Percentiles rank a stretch among this genome's conserved stretches.
These are phyloP conservation scores for Eustoma russellianum DNA, from an alignment of 257 asterid species.

Conservation along the genomic window DNA sequence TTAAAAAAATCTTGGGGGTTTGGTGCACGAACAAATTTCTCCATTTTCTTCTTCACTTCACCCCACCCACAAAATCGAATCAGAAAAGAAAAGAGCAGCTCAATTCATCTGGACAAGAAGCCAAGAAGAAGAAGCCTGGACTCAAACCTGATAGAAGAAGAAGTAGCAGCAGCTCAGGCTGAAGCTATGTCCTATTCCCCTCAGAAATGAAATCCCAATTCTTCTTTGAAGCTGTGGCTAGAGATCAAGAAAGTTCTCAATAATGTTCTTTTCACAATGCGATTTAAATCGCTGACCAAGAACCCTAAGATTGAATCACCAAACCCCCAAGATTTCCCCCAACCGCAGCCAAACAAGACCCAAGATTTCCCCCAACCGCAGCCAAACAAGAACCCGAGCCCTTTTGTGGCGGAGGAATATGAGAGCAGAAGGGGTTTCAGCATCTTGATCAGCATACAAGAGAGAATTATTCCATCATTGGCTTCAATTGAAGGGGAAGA, in stretches of 20 bases:
- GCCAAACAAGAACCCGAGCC: no score
- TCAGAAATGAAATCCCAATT: conserved; percentile 30
- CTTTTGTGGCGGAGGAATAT: no score
- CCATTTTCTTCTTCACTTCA: not conserved
- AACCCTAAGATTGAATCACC: conserved; percentile 14
- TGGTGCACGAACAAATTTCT: not conserved
- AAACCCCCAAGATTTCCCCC: conserved; percentile 11
- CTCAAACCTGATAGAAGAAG: conserved; percentile 1
- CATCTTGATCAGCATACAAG: no score
- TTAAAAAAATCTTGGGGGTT: no score
- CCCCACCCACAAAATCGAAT: not conserved
- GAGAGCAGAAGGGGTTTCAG: no score
- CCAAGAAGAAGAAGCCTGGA: not conserved
- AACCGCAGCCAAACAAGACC: conserved; percentile 23
- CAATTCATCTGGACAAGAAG: not conserved
- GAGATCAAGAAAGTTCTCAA: conserved; percentile 53
- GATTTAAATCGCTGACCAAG: conserved; percentile 37
- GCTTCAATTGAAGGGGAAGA: no score
- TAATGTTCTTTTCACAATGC: conserved; percentile 51
- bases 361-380: conserved; percentile 35
- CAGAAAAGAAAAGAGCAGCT: not conserved
- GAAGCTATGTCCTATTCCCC: conserved; percentile 41
- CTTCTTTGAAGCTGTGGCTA: conserved; percentile 41
- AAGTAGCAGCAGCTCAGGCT: conserved; percentile 1
- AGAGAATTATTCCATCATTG: no score